phyloP scores from a whole-genome alignment of 257 asterid species.

The Leonotis leonurus region DNA sequence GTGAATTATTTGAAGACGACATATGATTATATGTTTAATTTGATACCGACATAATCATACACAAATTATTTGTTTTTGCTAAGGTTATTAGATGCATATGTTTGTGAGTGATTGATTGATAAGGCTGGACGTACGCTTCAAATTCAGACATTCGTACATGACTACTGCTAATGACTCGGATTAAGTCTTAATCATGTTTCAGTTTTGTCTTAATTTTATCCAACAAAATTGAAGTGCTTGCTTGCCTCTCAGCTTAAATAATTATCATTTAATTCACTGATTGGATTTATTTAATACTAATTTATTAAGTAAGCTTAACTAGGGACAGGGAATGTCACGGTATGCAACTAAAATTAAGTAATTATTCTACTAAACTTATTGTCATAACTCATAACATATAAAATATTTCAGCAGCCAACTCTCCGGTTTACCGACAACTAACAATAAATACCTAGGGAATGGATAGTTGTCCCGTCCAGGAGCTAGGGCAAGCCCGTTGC shows the following conservation, averaged over 20 bases:
- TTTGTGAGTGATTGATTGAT: conserved; percentile 6
- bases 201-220: background rate
- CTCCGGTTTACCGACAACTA: too few relatives aligned
- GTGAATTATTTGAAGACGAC: conserved; percentile 13
- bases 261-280: conserved; percentile 11
- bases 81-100: conserved; percentile 4
- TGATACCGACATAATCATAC: background rate
- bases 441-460: too few relatives aligned
- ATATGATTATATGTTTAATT: background rate
- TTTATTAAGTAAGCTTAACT: background rate
- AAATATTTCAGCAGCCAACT: too few relatives aligned
- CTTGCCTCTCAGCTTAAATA: background rate
- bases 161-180: background rate
- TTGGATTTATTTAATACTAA: background rate
- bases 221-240: background rate
- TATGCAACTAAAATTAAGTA: too few relatives aligned
- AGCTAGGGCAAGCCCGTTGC: too few relatives aligned
- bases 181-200: background rate
- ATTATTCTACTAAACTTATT: too few relatives aligned
- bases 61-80: background rate
- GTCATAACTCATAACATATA: too few relatives aligned
- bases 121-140: background rate
- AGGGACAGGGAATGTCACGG: conserved; percentile 16
- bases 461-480: too few relatives aligned
- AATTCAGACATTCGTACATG: background rate